Evolutionary conservation across 352 stramenopile species (phyloP).

Genomic region (Aphanomyces euteiches): DNA sequence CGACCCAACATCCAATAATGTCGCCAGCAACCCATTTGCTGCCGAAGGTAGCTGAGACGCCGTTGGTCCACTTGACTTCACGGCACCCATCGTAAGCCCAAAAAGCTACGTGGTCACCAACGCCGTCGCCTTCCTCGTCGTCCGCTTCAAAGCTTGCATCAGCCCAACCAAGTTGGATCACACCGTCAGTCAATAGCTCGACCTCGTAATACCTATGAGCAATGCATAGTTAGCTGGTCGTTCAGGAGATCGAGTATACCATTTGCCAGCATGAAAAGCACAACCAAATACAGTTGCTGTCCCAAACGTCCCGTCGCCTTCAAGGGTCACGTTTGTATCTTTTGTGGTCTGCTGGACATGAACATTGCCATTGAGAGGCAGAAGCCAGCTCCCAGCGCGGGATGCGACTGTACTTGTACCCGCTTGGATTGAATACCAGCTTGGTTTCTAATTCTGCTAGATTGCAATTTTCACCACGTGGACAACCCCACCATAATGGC

Average conservation of each 20-base stretch:
- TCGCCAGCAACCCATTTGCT: constrained; percentile 72
- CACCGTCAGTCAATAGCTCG: constrained; percentile 76
- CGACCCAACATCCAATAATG: constrained; percentile 84
- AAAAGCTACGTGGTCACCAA: constrained; percentile 85
- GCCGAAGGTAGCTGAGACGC: constrained; percentile 61
- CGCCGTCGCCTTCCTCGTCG: constrained; percentile 79
- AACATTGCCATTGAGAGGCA: constrained; percentile 44
- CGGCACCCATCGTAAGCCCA: constrained; percentile 89
- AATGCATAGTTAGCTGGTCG: not conserved
- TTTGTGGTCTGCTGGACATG: constrained; percentile 32
- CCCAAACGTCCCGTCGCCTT: constrained; percentile 70
- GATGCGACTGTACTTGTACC: constrained; percentile 23
- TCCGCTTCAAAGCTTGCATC: constrained; percentile 72
- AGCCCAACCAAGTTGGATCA: constrained; percentile 92
- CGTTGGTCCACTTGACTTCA: constrained; percentile 79
- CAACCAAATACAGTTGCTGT: constrained; percentile 54
- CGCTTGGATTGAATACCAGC: constrained; percentile 20
- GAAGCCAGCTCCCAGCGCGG: constrained; percentile 45
- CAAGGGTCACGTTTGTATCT: constrained; percentile 34
- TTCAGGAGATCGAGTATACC: constrained; percentile 29
- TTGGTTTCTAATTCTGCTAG: constrained; percentile 35
- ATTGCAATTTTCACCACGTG: constrained; percentile 71
- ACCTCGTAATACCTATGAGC: constrained; percentile 82
- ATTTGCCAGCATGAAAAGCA: constrained; percentile 54
- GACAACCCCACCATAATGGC: constrained; percentile 77